Base-by-base conservation (phyloP, 768 basidiomycete genomes). In the Paxillus ammoniavirescens region DNA sequence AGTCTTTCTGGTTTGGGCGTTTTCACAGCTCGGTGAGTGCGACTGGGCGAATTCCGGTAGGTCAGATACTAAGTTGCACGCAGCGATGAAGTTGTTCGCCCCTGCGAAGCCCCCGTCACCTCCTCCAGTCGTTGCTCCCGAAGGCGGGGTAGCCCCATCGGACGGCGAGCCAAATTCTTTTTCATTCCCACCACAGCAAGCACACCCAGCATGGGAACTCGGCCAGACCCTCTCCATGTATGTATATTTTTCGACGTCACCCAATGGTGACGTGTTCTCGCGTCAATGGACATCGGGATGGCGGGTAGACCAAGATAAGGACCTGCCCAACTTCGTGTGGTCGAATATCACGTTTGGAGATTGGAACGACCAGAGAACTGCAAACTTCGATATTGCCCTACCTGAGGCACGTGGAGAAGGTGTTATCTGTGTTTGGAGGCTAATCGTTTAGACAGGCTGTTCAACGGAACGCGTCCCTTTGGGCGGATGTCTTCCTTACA, bases 401-500 rank as follows among this genome's bases (percentile, higher is more conserved):
- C 92, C 91, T 0, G 69, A 79, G 72, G 91, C 91, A 66, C 58
- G 78, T 37, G 30, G 8, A 35, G 45, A 21, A 33, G 8, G 30
- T 42, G 30, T 50, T 44, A 40, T 49, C 9, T 33, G 21, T 44
- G 18, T 47, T 56, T 47, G 5, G 33, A 15, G 26, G 46, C 42
- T 40, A 56, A 66, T 38, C 21, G 21, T 47, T 35, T 28, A 10
- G 48, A 17, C 60, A 93, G 91, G 77, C 75, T 46, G 93, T 93
- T 10, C 77, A 89, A 63, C 77, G 76, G 52, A 96, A 96, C 65
- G 89, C 82, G 10, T 82, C 89, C 2, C 69, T 94, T 45, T 96
- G 89, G 87, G 87, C 87, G 14, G 90, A 95, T 61, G 76, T 93
- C 5, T 89, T 88, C 66, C 69, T 96, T 8, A 78, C 83, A 0